phyloP scores from a whole-genome alignment of 179 eudicot species.

The Corrigiola litoralis region DNA sequence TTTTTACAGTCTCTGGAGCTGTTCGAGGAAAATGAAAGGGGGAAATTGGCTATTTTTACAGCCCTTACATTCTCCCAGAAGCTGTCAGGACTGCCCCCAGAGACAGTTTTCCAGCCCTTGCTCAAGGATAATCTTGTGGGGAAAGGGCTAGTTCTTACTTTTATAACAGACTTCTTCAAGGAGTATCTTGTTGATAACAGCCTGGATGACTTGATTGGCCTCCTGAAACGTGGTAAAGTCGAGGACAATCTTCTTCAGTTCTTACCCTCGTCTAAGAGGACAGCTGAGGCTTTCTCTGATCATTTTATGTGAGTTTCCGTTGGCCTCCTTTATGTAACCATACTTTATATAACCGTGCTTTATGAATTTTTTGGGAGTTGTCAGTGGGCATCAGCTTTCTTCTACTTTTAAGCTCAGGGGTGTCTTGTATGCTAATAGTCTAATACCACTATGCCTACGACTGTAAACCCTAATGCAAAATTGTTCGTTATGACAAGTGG shows the following conservation, averaged over 20 bases:
- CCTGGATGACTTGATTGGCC: constrained; percentile 84
- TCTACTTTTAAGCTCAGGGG: neutral
- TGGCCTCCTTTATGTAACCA: neutral
- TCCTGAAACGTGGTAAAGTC: constrained; percentile 87
- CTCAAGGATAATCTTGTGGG: constrained; percentile 96
- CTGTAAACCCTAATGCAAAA: neutral
- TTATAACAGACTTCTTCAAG: constrained; percentile 93
- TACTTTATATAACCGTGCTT: neutral
- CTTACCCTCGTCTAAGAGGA: constrained; percentile 77
- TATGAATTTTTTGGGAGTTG: neutral
- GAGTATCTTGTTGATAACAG: constrained; percentile 90
- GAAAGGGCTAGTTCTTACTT: constrained; percentile 89
- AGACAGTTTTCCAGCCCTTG: constrained; percentile 93
- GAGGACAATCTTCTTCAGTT: constrained; percentile 85
- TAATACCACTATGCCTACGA: neutral
- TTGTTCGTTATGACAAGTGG: neutral
- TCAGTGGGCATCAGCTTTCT: neutral
- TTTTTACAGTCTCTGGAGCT: constrained; percentile 95
- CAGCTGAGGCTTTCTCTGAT: constrained; percentile 85
- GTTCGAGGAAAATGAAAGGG: constrained; percentile 87
- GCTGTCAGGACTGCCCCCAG: constrained; percentile 96
- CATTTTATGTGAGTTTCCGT: constrained; percentile 77
- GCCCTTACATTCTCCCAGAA: constrained; percentile 99
- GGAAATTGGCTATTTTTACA: constrained; percentile 91
- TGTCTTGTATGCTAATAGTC: too few species aligned